Evolutionary conservation across 2,329 filamentous ascomycete genomes (phyloP), one percentile per base, ranked within the genome.

Genomic region (Botryosphaeria dothidea): DNA sequence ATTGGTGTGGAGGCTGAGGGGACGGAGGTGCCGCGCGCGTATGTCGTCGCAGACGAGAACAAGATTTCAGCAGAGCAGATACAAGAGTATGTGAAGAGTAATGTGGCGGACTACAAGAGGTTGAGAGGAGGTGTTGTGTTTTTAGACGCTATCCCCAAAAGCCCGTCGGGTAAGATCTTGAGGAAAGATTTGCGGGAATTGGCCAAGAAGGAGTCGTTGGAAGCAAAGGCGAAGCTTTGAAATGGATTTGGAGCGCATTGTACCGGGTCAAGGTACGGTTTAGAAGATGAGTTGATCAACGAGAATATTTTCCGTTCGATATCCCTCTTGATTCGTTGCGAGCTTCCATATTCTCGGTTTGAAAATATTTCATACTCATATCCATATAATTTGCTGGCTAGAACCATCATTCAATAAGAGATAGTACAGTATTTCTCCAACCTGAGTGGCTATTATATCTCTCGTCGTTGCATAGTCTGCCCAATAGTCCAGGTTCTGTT

Each of bases 211-310:
- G 73, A 72, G 66, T 65, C 63, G 62, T 68, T 68, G 64, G 73
- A 72, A 65, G 65, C 62, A 63, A 69, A 70, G 0, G 68, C 71
- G 38, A 74, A 71, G 69, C 60, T 75, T 51, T 75, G 36, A 58
- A n/a, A 4, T 41, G 38, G 6, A 15, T 13, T 11, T n/a, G n/a
- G n/a, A n/a, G n/a, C n/a, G n/a, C n/a, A n/a, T n/a, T n/a, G n/a
- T n/a, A n/a, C n/a, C n/a, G n/a, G n/a, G n/a, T n/a, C n/a, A n/a
- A n/a, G n/a, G n/a, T n/a, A n/a, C n/a, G n/a, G n/a, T n/a, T n/a
- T n/a, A n/a, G n/a, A n/a, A n/a, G n/a, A n/a, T n/a, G 78, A 83
- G 65, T 71, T 83, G 7, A 83, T 83, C 69, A 83, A 83, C 67
- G 82, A 82, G 60, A 82, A 83, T n/a, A n/a, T n/a, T n/a, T n/a